These are phyloP conservation scores for Effrenium voratum DNA, from an alignment of 73 alveolate genomes.

Conservation along the genomic window DNA sequence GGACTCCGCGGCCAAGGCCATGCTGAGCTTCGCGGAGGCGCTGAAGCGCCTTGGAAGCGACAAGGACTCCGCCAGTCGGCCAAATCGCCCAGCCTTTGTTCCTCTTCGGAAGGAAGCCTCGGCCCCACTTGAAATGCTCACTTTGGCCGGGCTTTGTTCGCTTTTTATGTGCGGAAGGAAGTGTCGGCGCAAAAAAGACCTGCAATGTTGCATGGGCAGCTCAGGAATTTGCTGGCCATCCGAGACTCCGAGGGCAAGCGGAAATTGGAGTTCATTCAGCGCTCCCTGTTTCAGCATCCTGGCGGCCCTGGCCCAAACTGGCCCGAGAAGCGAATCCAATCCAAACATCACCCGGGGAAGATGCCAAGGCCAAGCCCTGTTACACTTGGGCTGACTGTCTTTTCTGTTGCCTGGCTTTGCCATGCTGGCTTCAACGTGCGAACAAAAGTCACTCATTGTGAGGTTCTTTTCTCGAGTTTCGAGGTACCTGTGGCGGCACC, in stretches of 20 bases:
- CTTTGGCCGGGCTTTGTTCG: too few relatives aligned
- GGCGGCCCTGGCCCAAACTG: not conserved
- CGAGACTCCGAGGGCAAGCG: slow-evolving; percentile 29
- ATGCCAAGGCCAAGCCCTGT: not conserved
- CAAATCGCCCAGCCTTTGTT: not conserved
- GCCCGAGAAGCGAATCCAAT: not conserved
- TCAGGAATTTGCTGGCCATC: slow-evolving; percentile 1
- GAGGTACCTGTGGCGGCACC: slow-evolving; percentile 28
- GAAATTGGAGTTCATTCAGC: slow-evolving; percentile 6
- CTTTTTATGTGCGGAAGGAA: not conserved
- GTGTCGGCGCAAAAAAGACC: not conserved
- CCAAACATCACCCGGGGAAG: too few relatives aligned
- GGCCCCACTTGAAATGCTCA: too few relatives aligned
- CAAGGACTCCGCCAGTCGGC: not conserved
- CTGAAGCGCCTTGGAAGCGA: not conserved
- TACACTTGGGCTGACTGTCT: not conserved
- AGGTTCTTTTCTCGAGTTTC: too few relatives aligned
- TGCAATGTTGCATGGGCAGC: not conserved
- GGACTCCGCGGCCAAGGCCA: too few relatives aligned
- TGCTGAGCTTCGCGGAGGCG: slow-evolving; percentile 14
- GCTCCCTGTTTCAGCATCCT: slow-evolving; percentile 20
- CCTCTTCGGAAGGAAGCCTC: too few relatives aligned
- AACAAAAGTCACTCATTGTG: too few relatives aligned
- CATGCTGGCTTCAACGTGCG: too few relatives aligned
- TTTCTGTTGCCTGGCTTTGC: too few relatives aligned